phyloP scores from a whole-genome alignment of 164 flowering plant genomes.

The Buxus sempervirens region DNA sequence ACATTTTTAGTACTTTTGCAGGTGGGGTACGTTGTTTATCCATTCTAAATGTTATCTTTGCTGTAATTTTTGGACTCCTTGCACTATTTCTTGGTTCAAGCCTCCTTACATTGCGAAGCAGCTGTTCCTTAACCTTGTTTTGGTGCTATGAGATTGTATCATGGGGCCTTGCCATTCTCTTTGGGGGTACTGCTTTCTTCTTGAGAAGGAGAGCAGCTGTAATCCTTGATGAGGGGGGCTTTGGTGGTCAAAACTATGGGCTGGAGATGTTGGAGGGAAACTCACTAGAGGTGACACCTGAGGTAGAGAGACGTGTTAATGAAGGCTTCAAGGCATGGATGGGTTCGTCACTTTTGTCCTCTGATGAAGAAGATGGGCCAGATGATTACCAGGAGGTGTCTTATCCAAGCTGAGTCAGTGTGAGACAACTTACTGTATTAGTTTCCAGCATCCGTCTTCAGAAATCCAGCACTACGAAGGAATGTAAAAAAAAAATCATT shows the following conservation, averaged over 20 bases:
- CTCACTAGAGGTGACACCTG: constrained; percentile 60
- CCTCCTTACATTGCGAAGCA: constrained; percentile 75
- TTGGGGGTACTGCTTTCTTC: constrained; percentile 74
- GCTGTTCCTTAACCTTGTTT: constrained; percentile 78
- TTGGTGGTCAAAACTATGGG: constrained; percentile 52
- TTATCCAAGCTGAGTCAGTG: constrained; percentile 21
- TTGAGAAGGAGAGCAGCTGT: constrained; percentile 75
- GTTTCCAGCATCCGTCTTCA: background rate
- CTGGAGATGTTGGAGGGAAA: constrained; percentile 83
- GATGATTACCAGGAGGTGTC: constrained; percentile 48
- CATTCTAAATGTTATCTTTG: constrained; percentile 66
- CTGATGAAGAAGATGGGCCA: constrained; percentile 86
- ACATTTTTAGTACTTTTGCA: constrained; percentile 18
- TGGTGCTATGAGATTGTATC: constrained; percentile 90
- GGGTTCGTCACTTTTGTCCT: constrained; percentile 89
- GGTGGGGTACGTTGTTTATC: constrained; percentile 95
- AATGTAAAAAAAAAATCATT: background rate
- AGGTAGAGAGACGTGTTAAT: constrained; percentile 75
- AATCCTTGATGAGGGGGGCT: constrained; percentile 67
- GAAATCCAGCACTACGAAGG: background rate
- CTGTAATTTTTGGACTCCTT: constrained; percentile 72
- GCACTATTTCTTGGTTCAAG: constrained; percentile 85
- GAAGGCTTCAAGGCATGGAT: constrained; percentile 94
- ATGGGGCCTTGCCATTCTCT: constrained; percentile 74
- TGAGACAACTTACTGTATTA: too few relatives aligned